phyloP scores from a whole-genome alignment of 768 basidiomycete species.

The Psilocybe azurescens region DNA sequence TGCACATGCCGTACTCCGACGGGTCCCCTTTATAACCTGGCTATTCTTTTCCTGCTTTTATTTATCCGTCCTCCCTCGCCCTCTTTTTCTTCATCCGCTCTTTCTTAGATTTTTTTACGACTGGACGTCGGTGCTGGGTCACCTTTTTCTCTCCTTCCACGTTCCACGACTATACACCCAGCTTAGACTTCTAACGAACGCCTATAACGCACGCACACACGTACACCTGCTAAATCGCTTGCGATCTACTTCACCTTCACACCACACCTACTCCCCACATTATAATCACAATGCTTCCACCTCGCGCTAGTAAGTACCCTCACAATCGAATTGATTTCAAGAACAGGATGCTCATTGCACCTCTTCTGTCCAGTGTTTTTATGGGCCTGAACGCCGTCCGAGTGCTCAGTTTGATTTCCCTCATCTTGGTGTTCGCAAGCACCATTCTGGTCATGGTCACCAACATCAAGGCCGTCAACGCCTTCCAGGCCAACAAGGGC shows the following conservation, averaged over 20 bases:
- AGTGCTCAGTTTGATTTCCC: constrained; percentile 73
- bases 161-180: constrained; percentile 2
- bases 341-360: not conserved
- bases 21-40: constrained; percentile 15
- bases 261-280: not conserved
- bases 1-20: not conserved
- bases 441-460: constrained; percentile 76
- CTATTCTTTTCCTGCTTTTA: constrained; percentile 1
- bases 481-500: constrained; percentile 52
- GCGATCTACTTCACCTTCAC: not conserved
- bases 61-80: constrained; percentile 14
- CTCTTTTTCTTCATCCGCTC: constrained; percentile 16
- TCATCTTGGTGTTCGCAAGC: constrained; percentile 82
- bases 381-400: constrained; percentile 82
- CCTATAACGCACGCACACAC: not conserved
- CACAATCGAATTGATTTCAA: not conserved
- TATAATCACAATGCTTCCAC: constrained; percentile 32
- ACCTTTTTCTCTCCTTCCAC: constrained; percentile 22
- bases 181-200: constrained; percentile 9
- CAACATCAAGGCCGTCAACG: constrained; percentile 78
- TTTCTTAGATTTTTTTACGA: constrained; percentile 25
- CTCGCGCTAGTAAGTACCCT: constrained; percentile 36
- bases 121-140: constrained; percentile 37
- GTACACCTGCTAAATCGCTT: too few species aligned
- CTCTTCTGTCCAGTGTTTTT: constrained; percentile 48